A percentile compares a stretch with the other conserved stretches of the same genome.
phyloP scores from a whole-genome alignment of 768 basidiomycete species.

The Boletus rubropictus region DNA sequence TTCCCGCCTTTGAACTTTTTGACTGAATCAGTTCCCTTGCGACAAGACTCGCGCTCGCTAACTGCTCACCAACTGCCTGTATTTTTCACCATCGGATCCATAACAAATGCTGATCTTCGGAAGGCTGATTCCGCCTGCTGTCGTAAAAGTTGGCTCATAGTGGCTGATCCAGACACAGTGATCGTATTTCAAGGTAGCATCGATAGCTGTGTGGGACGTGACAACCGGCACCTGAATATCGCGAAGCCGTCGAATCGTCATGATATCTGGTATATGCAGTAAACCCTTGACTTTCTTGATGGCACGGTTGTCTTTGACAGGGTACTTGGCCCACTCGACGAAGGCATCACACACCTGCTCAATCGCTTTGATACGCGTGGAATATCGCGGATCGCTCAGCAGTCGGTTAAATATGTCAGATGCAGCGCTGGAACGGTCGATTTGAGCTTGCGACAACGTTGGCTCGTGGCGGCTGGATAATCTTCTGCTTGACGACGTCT shows the following conservation, averaged over 20 bases:
- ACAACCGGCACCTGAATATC: conserved; percentile 74
- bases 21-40: conserved; percentile 2
- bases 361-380: conserved; percentile 44
- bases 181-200: conserved; percentile 62
- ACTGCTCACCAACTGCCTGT: conserved; percentile 73
- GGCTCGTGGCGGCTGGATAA: conserved; percentile 41
- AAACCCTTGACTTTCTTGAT: conserved; percentile 23
- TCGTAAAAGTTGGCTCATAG: conserved; percentile 54
- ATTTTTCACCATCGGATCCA: conserved; percentile 58
- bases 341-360: conserved; percentile 60
- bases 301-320: conserved; percentile 37
- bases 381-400: conserved; percentile 34
- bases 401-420: conserved; percentile 53
- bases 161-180: conserved; percentile 61
- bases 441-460: conserved; percentile 36
- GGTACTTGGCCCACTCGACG: conserved; percentile 66
- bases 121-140: conserved; percentile 72
- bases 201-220: conserved; percentile 66
- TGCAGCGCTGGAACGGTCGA: conserved; percentile 63
- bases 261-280: conserved; percentile 39
- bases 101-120: conserved; percentile 76
- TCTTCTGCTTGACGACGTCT: conserved; percentile 31
- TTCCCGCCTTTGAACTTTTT: conserved; percentile 83
- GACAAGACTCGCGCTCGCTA: background rate
- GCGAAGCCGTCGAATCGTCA: conserved; percentile 43